Evolutionary conservation across 345 rosid species (phyloP).

Genomic region (Atalantia buxifolia): DNA sequence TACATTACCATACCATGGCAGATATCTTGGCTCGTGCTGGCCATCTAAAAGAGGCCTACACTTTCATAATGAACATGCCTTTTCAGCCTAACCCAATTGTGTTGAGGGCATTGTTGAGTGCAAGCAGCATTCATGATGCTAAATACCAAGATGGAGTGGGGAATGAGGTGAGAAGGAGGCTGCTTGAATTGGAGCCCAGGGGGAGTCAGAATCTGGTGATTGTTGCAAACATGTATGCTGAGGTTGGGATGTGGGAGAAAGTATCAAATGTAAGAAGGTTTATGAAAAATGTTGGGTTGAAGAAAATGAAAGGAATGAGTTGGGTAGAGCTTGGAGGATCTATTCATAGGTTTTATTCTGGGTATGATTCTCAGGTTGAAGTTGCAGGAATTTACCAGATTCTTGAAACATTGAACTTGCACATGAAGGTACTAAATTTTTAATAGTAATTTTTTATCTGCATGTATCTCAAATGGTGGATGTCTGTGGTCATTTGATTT

Average conservation of each 20-base stretch:
- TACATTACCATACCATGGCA: constrained; percentile 76
- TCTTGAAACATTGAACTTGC: constrained; percentile 45
- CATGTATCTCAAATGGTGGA: not conserved
- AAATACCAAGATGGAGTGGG: constrained; percentile 39
- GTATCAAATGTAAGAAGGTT: constrained; percentile 56
- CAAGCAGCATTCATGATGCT: constrained; percentile 47
- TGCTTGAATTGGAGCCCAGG: constrained; percentile 72
- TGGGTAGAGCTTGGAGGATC: constrained; percentile 54
- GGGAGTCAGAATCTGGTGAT: constrained; percentile 76
- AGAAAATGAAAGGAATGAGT: constrained; percentile 74
- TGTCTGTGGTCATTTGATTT: not conserved
- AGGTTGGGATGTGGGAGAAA: constrained; percentile 76
- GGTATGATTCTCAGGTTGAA: constrained; percentile 40
- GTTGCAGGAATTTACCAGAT: constrained; percentile 30
- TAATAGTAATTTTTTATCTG: not conserved
- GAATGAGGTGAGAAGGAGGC: constrained; percentile 46
- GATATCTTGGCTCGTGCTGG: constrained; percentile 83
- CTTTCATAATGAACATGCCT: constrained; percentile 50
- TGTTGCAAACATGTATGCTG: constrained; percentile 73
- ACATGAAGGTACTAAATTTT: constrained; percentile 32
- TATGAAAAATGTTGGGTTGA: constrained; percentile 55
- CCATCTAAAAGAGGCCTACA: constrained; percentile 55
- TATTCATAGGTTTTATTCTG: constrained; percentile 59
- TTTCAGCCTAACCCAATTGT: constrained; percentile 52
- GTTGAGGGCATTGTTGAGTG: constrained; percentile 74